Conservation (phyloP, 2,329 filamentous ascomycete species). For the Xylariaceae sp. region DNA sequence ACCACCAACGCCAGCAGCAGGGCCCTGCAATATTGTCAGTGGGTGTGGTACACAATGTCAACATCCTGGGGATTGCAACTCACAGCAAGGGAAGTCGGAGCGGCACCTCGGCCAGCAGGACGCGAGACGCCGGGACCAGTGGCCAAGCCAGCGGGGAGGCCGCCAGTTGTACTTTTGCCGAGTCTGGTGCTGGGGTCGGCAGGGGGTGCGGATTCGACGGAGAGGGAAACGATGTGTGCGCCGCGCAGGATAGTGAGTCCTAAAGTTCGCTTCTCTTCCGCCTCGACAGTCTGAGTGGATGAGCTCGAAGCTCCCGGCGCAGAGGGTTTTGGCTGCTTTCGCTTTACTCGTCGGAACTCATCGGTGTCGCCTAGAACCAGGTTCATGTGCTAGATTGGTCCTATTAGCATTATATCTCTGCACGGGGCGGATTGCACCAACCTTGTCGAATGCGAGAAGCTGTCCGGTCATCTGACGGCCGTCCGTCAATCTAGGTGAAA, state of each 20-base stretch:
- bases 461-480: constrained; percentile 95
- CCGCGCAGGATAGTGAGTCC: constrained; percentile 93
- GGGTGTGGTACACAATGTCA: neutral
- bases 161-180: constrained; percentile 70
- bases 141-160: constrained; percentile 67
- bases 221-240: constrained; percentile 89
- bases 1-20: constrained; percentile 82
- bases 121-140: constrained; percentile 87
- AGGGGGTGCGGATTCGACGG: constrained; percentile 92
- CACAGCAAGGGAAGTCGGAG: constrained; percentile 76
- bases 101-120: constrained; percentile 79
- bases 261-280: constrained; percentile 96
- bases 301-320: constrained; percentile 62
- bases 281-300: constrained; percentile 68
- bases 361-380: constrained; percentile 97
- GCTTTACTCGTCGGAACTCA: constrained; percentile 90
- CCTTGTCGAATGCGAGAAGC: constrained; percentile 98
- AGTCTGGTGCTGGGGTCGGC: constrained; percentile 89
- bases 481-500: constrained; percentile 62
- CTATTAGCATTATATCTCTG: neutral
- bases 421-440: constrained; percentile 35
- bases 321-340: constrained; percentile 71
- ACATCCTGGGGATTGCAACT: constrained; percentile 23
- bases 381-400: constrained; percentile 81
- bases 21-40: constrained; percentile 51